These are phyloP conservation scores for Geotrichum siamense DNA, from an alignment of 1,139 yeast species.

Conservation along the genomic window DNA sequence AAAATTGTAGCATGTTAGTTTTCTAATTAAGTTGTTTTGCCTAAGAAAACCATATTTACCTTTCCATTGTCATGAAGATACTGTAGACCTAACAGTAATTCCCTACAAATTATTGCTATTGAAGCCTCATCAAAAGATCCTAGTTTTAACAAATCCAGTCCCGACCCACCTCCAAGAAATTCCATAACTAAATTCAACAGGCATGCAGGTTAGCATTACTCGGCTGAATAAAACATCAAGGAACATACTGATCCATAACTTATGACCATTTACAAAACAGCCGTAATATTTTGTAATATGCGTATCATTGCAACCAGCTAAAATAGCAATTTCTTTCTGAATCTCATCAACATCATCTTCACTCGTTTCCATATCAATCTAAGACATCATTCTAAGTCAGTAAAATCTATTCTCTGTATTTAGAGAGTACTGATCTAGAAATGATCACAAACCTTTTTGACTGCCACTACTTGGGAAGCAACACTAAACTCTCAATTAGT, in stretches of 20 bases:
- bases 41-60: slow-evolving; percentile 12
- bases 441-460: slow-evolving; percentile 22
- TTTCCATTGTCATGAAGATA: slow-evolving; percentile 74
- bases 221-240: neutral
- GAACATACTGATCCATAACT: slow-evolving; percentile 65
- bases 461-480: slow-evolving; percentile 20
- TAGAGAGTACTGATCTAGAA: no score
- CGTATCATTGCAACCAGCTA: slow-evolving; percentile 62
- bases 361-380: slow-evolving; percentile 72
- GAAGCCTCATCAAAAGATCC: slow-evolving; percentile 51
- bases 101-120: slow-evolving; percentile 51
- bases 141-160: slow-evolving; percentile 53
- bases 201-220: neutral
- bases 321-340: slow-evolving; percentile 68
- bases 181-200: slow-evolving; percentile 41
- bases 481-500: no score
- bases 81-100: slow-evolving; percentile 59
- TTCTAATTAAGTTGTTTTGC: neutral
- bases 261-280: slow-evolving; percentile 70
- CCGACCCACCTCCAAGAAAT: slow-evolving; percentile 75
- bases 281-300: slow-evolving; percentile 75
- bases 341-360: slow-evolving; percentile 72
- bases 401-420: neutral
- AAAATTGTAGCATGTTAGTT: neutral
- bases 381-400: slow-evolving; percentile 32